Conservation (phyloP, 2,329 filamentous ascomycete genomes). For the Onygenales sp. region DNA sequence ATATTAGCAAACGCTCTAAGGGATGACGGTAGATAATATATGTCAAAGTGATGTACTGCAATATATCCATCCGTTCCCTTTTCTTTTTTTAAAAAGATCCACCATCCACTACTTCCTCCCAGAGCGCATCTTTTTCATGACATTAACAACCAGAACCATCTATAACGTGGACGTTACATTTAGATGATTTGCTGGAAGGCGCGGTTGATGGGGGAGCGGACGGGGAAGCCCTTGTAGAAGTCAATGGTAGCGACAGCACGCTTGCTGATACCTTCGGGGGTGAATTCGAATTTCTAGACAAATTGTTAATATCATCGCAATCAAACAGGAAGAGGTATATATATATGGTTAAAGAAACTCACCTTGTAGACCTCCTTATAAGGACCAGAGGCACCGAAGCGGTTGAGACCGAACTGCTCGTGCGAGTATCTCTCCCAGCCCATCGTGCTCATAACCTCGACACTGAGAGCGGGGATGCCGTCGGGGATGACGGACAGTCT, state of each 20-base stretch:
- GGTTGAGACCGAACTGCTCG: constrained; percentile 98
- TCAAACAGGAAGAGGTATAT: background rate
- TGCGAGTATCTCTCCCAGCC: constrained; percentile 99
- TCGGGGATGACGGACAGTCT: constrained; percentile 85
- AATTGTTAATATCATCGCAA: background rate
- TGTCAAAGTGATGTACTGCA: no score
- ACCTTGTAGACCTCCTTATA: constrained; percentile 97
- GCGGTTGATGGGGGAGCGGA: constrained; percentile 92
- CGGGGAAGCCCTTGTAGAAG: constrained; percentile 94
- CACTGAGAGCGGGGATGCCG: constrained; percentile 82
- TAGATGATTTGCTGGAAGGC: constrained; percentile 97
- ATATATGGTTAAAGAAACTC: constrained; percentile 26
- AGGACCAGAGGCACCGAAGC: constrained; percentile 92
- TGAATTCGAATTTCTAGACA: constrained; percentile 94
- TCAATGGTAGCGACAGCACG: constrained; percentile 83
- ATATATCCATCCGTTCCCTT: no score
- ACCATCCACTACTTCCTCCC: no score
- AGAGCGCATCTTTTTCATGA: background rate
- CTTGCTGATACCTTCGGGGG: constrained; percentile 91
- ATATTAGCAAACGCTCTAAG: no score
- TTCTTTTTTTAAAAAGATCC: no score
- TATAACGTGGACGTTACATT: constrained; percentile 16
- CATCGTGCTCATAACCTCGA: constrained; percentile 95
- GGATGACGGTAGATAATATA: no score
- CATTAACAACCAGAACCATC: background rate